Evolutionary conservation across 1,284 basidiomycete genomes (phyloP).

Genomic region (Neonothopanus nambi): DNA sequence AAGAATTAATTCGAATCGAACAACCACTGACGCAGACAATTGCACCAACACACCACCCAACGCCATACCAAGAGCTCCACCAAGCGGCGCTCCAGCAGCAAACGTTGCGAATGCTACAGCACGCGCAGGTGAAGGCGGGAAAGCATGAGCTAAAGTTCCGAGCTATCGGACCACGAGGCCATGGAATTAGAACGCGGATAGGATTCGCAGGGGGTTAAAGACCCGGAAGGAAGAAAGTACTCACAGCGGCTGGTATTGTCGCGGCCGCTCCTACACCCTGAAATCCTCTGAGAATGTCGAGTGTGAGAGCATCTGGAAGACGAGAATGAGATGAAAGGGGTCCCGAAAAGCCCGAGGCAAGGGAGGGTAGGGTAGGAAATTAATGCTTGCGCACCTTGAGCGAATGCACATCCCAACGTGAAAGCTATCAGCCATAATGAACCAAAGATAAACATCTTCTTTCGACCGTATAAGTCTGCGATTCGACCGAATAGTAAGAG

Average conservation of each 20-base stretch:
- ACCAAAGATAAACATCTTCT: slow-evolving; percentile 59
- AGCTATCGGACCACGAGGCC: slow-evolving; percentile 40
- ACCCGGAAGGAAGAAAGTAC: slow-evolving; percentile 24
- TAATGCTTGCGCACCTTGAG: slow-evolving; percentile 38
- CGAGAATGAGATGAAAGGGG: slow-evolving; percentile 2
- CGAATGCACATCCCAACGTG: slow-evolving; percentile 56
- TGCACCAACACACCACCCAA: slow-evolving; percentile 49
- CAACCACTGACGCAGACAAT: slow-evolving; percentile 33
- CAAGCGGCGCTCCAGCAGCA: slow-evolving; percentile 78
- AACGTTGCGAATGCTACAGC: slow-evolving; percentile 79
- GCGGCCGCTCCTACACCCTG: slow-evolving; percentile 75
- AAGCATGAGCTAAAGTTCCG: slow-evolving; percentile 76
- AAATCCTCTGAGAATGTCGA: slow-evolving; percentile 67
- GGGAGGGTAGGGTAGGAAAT: background rate
- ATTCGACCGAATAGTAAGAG: slow-evolving; percentile 70
- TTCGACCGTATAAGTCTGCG: slow-evolving; percentile 74
- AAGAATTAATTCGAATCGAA: too few relatives aligned
- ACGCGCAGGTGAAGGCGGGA: slow-evolving; percentile 67
- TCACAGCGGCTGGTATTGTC: slow-evolving; percentile 65
- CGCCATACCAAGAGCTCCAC: slow-evolving; percentile 51
- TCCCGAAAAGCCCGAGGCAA: too few relatives aligned
- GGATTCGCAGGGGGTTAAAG: background rate
- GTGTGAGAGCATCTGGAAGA: slow-evolving; percentile 46
- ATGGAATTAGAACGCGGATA: background rate
- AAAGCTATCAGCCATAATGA: slow-evolving; percentile 46